Evolutionary conservation across 225 moss, liverwort and hornwort genomes (phyloP).

Genomic region (Asterella californica): DNA sequence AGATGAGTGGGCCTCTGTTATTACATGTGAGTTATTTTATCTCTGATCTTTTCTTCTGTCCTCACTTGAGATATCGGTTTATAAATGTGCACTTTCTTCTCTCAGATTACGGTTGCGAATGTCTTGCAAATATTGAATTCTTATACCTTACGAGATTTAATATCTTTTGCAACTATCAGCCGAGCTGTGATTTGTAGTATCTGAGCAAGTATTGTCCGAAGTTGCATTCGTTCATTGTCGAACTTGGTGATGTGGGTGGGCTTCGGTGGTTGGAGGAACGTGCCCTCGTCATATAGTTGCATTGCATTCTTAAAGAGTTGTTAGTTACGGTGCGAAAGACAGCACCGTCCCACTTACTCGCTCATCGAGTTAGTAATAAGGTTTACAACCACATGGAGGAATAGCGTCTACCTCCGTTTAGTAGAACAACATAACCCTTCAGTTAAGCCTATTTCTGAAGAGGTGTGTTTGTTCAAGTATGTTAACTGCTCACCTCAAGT

Average conservation of each 20-base stretch:
- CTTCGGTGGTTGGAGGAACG: too few relatives aligned
- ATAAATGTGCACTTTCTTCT: neutral
- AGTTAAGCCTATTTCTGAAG: neutral
- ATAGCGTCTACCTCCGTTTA: neutral
- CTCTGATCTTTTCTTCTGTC: neutral
- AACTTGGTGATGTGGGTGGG: too few relatives aligned
- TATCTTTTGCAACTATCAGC: neutral
- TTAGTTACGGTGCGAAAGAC: too few relatives aligned
- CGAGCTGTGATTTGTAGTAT: neutral
- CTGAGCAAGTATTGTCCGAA: neutral
- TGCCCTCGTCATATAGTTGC: too few relatives aligned
- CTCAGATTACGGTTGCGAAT: neutral
- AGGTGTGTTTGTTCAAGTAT: neutral
- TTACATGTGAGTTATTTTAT: constrained; percentile 45
- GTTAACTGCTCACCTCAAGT: neutral
- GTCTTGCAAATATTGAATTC: neutral
- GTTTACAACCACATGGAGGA: neutral
- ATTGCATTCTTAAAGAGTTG: too few relatives aligned
- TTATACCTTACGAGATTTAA: neutral
- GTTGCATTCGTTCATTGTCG: too few relatives aligned
- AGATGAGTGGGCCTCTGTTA: constrained; percentile 93
- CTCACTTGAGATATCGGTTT: neutral
- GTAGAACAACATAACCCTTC: neutral
- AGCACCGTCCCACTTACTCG: neutral
- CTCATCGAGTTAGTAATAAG: neutral